These are phyloP conservation scores for Westerdykella ornata DNA, from an alignment of 2,329 filamentous ascomycete genomes.

Conservation along the genomic window DNA sequence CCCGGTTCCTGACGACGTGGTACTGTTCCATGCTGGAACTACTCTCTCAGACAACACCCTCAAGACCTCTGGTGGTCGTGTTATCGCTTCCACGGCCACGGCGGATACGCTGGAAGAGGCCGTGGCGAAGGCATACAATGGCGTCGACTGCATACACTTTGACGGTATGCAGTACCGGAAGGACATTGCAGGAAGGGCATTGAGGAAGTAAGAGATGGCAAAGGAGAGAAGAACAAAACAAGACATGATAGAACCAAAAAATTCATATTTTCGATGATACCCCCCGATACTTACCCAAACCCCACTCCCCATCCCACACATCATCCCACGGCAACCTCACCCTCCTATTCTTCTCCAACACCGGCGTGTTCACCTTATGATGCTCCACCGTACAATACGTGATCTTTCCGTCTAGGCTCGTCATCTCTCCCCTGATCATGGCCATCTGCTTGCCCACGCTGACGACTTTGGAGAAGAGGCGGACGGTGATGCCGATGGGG, in stretches of 20 bases:
- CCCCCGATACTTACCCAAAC: constrained; percentile 8
- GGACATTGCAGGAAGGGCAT: constrained; percentile 66
- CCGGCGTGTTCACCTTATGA: constrained; percentile 46
- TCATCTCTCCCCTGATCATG: constrained; percentile 47
- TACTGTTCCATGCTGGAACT: constrained; percentile 93
- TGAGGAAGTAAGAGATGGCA: constrained; percentile 25
- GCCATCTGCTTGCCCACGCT: constrained; percentile 48
- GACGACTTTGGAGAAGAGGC: constrained; percentile 40
- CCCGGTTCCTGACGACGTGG: constrained; percentile 49
- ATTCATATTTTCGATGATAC: constrained; percentile 4
- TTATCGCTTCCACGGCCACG: constrained; percentile 85
- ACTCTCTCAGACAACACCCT: constrained; percentile 55
- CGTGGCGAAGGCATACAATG: constrained; percentile 79
- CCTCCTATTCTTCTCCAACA: constrained; percentile 36
- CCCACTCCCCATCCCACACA: constrained; percentile 34
- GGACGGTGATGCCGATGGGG: constrained; percentile 42
- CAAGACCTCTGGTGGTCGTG: constrained; percentile 75
- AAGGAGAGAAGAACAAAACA: background rate
- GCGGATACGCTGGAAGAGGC: constrained; percentile 71
- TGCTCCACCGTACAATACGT: constrained; percentile 48
- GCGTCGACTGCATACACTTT: constrained; percentile 72
- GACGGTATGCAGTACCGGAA: constrained; percentile 86
- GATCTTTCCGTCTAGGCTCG: constrained; percentile 43
- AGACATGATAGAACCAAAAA: background rate
- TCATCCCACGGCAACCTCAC: constrained; percentile 42